phyloP scores from a whole-genome alignment of 257 asterid species.

The Solanum chilense region DNA sequence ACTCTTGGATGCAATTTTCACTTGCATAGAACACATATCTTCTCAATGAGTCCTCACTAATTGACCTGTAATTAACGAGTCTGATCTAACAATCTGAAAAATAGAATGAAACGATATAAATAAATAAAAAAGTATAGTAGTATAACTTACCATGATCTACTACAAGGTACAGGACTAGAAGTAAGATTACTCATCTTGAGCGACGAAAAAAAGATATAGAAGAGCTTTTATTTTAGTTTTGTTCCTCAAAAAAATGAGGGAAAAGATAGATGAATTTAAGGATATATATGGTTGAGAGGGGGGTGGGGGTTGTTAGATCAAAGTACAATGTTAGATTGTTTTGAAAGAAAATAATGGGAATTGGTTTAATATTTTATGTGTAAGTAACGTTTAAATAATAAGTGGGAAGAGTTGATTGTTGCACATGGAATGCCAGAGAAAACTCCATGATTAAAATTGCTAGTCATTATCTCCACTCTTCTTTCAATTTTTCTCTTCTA shows the following conservation, averaged over 20 bases:
- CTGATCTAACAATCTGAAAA: background rate
- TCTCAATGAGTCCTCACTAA: conserved; percentile 87
- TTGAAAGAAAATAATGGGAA: conserved; percentile 8
- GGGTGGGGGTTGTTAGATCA: background rate
- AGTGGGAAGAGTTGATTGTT: conserved; percentile 41
- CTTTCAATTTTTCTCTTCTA: background rate
- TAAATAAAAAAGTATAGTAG: too few species aligned
- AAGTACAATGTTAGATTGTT: conserved; percentile 26
- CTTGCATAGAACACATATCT: conserved; percentile 82
- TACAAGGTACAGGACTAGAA: conserved; percentile 39
- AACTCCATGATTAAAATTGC: conserved; percentile 63
- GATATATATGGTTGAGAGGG: background rate
- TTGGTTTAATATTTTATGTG: background rate
- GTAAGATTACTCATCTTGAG: conserved; percentile 24
- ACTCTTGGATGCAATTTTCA: conserved; percentile 82
- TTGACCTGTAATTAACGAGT: conserved; percentile 33
- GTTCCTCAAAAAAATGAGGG: conserved; percentile 10
- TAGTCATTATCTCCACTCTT: conserved; percentile 33
- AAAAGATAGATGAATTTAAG: conserved; percentile 3
- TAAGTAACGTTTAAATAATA: conserved; percentile 17
- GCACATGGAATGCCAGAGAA: conserved; percentile 94
- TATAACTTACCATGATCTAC: conserved; percentile 56
- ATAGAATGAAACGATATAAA: background rate
- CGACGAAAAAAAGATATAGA: background rate
- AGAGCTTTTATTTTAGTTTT: background rate